Evolutionary conservation across 345 rosid species (phyloP).

Genomic region (Pistacia atlantica): DNA sequence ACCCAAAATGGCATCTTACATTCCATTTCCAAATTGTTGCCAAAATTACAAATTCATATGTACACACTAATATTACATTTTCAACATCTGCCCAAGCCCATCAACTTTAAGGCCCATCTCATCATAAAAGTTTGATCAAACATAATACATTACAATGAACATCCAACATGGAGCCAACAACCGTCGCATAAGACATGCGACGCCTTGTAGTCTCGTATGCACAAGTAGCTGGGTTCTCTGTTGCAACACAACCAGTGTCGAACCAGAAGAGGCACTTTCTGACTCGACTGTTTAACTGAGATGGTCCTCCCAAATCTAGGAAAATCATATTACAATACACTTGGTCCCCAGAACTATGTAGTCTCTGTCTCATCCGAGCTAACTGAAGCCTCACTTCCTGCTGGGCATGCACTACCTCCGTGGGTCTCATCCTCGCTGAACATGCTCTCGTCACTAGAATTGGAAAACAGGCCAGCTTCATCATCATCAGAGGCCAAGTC

Average conservation of each 20-base stretch:
- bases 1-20: slow-evolving; percentile 7
- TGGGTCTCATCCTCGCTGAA: slow-evolving; percentile 74
- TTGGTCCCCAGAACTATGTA: slow-evolving; percentile 15
- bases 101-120: neutral
- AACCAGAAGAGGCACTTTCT: neutral
- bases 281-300: neutral
- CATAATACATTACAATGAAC: neutral
- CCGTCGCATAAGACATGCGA: neutral
- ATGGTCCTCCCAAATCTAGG: neutral
- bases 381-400: slow-evolving; percentile 53
- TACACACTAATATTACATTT: slow-evolving; percentile 17
- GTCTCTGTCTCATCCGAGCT: slow-evolving; percentile 64
- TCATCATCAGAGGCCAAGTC: slow-evolving; percentile 51
- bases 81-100: neutral
- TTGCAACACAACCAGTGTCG: neutral
- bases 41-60: slow-evolving; percentile 23
- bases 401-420: slow-evolving; percentile 34
- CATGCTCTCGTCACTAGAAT: slow-evolving; percentile 70
- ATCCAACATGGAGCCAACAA: neutral
- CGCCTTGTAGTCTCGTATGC: neutral
- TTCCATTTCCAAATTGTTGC: neutral
- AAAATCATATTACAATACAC: slow-evolving; percentile 3
- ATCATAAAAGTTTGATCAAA: neutral
- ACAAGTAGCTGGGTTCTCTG: neutral
- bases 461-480: slow-evolving; percentile 47